Percentiles rank a stretch among this genome's conserved stretches.
Evolutionary conservation across 1,284 basidiomycete species (phyloP).

Genomic region (Kwoniella shivajii): DNA sequence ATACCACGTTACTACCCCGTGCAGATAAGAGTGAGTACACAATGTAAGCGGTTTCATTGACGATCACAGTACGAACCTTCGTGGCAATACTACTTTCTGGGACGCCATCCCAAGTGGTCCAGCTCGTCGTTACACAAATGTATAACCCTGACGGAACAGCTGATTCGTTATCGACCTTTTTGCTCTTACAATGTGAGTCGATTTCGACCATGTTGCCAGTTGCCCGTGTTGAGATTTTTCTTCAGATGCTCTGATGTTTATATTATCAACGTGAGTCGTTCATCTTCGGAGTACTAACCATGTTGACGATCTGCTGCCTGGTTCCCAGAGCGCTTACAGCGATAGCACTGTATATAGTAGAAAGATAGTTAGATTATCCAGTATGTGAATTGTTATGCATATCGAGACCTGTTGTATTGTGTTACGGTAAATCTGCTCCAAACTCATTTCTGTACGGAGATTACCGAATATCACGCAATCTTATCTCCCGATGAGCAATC

Average conservation of each 20-base stretch:
- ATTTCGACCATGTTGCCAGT: background rate
- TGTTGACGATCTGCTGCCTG: no score
- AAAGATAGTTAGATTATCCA: background rate
- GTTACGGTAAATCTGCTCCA: background rate
- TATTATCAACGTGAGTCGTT: conserved; percentile 44
- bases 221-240: background rate
- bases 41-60: background rate
- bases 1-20: conserved; percentile 43
- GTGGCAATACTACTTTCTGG: conserved; percentile 51
- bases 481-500: conserved; percentile 1
- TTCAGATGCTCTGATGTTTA: conserved; percentile 43
- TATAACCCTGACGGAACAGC: conserved; percentile 53
- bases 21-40: conserved; percentile 43
- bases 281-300: background rate
- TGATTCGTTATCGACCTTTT: conserved; percentile 49
- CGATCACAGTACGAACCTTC: conserved; percentile 46
- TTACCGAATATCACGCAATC: conserved; percentile 6
- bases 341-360: conserved; percentile 8
- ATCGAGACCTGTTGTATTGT: no score
- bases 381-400: background rate
- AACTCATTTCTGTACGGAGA: background rate
- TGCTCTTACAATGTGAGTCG: conserved; percentile 48
- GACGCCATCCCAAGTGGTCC: conserved; percentile 50
- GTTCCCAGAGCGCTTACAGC: conserved; percentile 4
- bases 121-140: conserved; percentile 54